Base-by-base conservation (phyloP, 2,329 filamentous ascomycete genomes). In the Kalmusia sp. region DNA sequence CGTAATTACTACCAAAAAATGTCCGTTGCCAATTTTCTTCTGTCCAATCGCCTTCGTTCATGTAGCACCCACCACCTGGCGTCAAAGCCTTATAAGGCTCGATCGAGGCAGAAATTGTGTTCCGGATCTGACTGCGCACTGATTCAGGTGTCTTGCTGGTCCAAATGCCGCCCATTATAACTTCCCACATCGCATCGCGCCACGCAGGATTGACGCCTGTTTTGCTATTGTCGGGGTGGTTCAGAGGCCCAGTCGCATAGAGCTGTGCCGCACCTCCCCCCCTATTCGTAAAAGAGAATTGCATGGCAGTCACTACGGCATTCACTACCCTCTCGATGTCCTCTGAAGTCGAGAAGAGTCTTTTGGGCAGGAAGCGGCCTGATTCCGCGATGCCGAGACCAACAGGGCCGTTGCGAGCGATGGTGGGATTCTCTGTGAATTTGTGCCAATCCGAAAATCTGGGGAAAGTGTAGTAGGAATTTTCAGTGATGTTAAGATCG, bases 11-110 rank as follows among this genome's bases (percentile, higher is more conserved):
- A 2, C 70, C 70, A 50, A 71, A 74, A 59, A 74, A 73, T 6
- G 68, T 65, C 40, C 71, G 59, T 47, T 70, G 58, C 68, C 68
- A 74, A 14, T 70, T 67, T 50, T 68, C 62, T 51, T 74, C 69
- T 11, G 57, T 65, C 67, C 68, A 72, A 53, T 74, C 69, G 3
- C 68, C 71, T 49, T 74, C 70, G 25, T 73, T 74, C 53, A 69
- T 59, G 51, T 74, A 74, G 37, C 68, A 73, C 3, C 71, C 71
- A n/a, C 71, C 70, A 8, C 62, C 66, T 0, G 71, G 68, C 11
- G 69, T 73, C 24, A 74, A 43, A 14, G 63, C 59, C 44, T 74
- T 73, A 51, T 72, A 60, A 7, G 67, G 65, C 33, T 68, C 62
- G 3, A 74, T 64, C 0, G 68, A 64, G 4, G 62, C 60, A 1